Evolutionary conservation across 169 alveolate species (phyloP).

Genomic region (Eimeria necatrix): DNA sequence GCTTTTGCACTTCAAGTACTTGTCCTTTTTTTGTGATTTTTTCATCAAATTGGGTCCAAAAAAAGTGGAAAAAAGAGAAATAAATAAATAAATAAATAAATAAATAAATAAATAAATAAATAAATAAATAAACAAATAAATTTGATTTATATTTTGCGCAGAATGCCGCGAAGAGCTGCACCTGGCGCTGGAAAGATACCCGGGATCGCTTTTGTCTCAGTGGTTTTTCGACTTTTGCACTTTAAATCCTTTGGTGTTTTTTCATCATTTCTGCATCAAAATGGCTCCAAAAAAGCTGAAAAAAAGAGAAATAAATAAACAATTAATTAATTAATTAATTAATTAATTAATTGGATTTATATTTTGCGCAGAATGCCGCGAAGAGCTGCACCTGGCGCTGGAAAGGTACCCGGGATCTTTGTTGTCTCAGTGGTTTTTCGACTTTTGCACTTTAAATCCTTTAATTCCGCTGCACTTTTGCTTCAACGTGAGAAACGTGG

Average conservation of each 20-base stretch:
- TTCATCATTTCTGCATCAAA: neutral
- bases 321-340: neutral
- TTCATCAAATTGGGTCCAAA: no score
- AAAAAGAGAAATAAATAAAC: neutral
- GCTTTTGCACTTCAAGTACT: no score
- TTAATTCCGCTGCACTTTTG: conserved; percentile 82
- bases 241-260: no score
- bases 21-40: no score
- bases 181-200: neutral
- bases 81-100: no score
- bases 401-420: neutral
- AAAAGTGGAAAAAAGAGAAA: no score
- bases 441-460: neutral
- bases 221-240: no score
- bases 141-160: neutral
- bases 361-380: conserved; percentile 28
- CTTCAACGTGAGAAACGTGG: conserved; percentile 83
- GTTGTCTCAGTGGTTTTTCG: neutral
- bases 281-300: neutral
- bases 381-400: conserved; percentile 63
- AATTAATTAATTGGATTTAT: no score
- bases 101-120: no score
- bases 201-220: neutral
- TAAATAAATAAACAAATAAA: no score
- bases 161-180: conserved; percentile 63